phyloP scores from a whole-genome alignment of 768 basidiomycete genomes.

The Tulasnella calospora region DNA sequence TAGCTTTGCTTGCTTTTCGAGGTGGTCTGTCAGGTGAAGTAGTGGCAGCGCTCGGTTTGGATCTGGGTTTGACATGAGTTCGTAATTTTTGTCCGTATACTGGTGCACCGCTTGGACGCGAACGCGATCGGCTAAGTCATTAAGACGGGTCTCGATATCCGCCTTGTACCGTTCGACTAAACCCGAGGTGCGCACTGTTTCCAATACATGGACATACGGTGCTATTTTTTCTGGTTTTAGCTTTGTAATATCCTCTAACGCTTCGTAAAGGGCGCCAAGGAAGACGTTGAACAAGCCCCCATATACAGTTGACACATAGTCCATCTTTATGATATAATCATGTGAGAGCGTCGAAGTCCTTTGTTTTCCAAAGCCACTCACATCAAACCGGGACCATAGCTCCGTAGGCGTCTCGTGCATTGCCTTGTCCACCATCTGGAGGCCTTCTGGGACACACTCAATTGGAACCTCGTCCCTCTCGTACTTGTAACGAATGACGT shows the following conservation, averaged over 20 bases:
- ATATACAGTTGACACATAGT: conserved; percentile 63
- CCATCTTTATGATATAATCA: conserved; percentile 43
- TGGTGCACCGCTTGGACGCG: conserved; percentile 54
- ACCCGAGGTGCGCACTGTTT: conserved; percentile 62
- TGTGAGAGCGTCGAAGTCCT: neutral
- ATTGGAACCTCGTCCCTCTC: conserved; percentile 87
- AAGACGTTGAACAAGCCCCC: conserved; percentile 80
- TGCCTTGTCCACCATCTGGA: conserved; percentile 65
- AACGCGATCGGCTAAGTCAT: conserved; percentile 63
- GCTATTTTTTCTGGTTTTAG: conserved; percentile 67
- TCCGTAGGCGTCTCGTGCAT: conserved; percentile 64
- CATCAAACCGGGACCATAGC: conserved; percentile 77
- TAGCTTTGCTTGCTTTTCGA: conserved; percentile 78
- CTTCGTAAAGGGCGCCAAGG: conserved; percentile 75
- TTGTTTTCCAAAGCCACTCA: conserved; percentile 42
- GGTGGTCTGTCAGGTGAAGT: conserved; percentile 77
- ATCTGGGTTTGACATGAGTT: conserved; percentile 56
- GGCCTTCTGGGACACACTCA: conserved; percentile 89
- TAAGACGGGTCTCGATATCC: conserved; percentile 61
- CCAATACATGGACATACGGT: conserved; percentile 59
- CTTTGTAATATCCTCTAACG: conserved; percentile 69
- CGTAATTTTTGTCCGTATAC: conserved; percentile 59
- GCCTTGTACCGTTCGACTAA: conserved; percentile 69
- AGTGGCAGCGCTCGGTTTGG: conserved; percentile 78
- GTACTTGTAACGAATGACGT: conserved; percentile 79